Evolutionary conservation across 2,329 filamentous ascomycete genomes (phyloP).

Genomic region (Sphaerostilbella broomeana): DNA sequence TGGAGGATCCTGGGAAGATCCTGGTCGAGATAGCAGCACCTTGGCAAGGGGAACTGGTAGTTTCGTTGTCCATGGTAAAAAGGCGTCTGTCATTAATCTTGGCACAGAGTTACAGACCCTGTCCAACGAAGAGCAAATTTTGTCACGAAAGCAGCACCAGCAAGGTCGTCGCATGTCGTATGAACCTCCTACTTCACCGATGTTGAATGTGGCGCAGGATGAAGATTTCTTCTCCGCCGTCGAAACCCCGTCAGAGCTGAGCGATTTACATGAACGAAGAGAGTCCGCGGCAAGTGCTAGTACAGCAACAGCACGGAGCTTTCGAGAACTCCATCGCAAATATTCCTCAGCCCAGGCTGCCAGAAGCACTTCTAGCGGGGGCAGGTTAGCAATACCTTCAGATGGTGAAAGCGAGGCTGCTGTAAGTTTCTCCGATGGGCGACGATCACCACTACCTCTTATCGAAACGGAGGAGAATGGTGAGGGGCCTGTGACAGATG

Average conservation of each 20-base stretch:
- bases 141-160: constrained; percentile 50
- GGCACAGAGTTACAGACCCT: constrained; percentile 82
- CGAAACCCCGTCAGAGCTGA: constrained; percentile 35
- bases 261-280: constrained; percentile 44
- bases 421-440: constrained; percentile 53
- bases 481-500: not conserved
- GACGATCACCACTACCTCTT: constrained; percentile 48
- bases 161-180: constrained; percentile 27
- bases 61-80: constrained; percentile 96
- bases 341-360: constrained; percentile 48
- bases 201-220: constrained; percentile 29
- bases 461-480: constrained; percentile 34
- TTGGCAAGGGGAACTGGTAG: constrained; percentile 75
- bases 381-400: constrained; percentile 41
- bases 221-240: constrained; percentile 50
- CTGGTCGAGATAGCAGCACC: constrained; percentile 57
- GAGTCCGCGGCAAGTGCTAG: constrained; percentile 59
- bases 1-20: constrained; percentile 29
- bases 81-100: constrained; percentile 95
- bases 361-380: constrained; percentile 34
- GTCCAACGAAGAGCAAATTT: constrained; percentile 64
- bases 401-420: constrained; percentile 57
- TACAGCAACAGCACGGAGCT: constrained; percentile 60
- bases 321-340: constrained; percentile 55
- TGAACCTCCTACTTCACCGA: constrained; percentile 28